Base-by-base conservation (phyloP, 495 filamentous ascomycete species). In the Penicillium goetzii region DNA sequence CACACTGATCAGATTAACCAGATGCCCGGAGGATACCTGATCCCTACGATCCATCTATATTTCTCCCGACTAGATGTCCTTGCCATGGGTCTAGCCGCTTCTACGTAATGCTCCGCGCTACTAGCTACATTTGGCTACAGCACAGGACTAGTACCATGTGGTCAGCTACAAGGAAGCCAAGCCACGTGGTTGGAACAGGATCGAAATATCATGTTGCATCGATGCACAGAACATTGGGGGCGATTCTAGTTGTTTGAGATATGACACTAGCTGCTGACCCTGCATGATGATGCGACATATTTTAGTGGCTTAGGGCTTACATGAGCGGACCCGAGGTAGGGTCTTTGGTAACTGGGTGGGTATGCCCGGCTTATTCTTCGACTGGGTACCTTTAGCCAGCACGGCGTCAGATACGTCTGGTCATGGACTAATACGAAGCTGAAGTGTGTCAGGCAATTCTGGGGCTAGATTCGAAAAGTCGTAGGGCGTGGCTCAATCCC, bases 221-320 rank as follows among this genome's bases (percentile, higher is more conserved):
- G 14, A n/a, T 45, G 41, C 15, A 6, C 19, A 3, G 19, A 45
- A 21, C 41, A 45, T 45, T 33, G 32, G 32, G 32, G 32, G 32
- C 32, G 9, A 33, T 33, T 33, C 32, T 33, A 33, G 32, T 12
- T 11, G 41, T 45, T 45, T 45, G 41, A 30, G 52, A 33, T 32
- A 55, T 55, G 25, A 34, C 26, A 55, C 32, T 55, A 55, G 52
- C 52, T 30, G 52, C 52, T 55, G 28, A 55, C 52, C 17, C 28
- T 55, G 52, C 52, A 55, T 55, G 52, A 55, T 55, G 52, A 55
- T 55, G 52, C 52, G 28, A 55, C 52, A 55, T 55, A 21, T n/a
- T 26, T 51, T 51, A 11, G 47, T n/a, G 47, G 21, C 47, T 51
- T 51, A 51, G 47, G 47, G 47, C 47, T 23, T 51, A 55, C 52